Percentiles rank a stretch among this genome's conserved stretches.
These are phyloP conservation scores for Vitis cinerea DNA, from an alignment of 164 flowering plant species.

Conservation along the genomic window DNA sequence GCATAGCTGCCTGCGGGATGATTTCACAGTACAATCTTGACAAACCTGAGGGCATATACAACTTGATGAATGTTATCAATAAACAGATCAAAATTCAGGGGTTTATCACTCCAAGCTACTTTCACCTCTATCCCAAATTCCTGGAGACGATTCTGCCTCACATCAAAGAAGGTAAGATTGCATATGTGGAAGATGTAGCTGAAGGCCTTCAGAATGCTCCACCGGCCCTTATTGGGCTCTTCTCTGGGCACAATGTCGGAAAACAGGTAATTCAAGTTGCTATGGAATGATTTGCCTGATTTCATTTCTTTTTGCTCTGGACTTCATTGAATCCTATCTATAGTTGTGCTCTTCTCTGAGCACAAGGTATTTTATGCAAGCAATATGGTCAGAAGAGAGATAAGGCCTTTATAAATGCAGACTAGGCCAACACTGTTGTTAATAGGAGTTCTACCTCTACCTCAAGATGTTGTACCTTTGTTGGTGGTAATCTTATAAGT, in stretches of 20 bases:
- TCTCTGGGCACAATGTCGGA: slow-evolving; percentile 40
- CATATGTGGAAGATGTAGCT: slow-evolving; percentile 20
- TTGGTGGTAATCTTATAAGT: too few relatives aligned
- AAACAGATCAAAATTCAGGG: slow-evolving; percentile 38
- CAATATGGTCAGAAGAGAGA: too few relatives aligned
- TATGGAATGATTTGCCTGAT: too few relatives aligned
- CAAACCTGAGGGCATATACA: slow-evolving; percentile 27
- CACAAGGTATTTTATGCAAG: too few relatives aligned
- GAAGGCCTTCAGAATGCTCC: too few relatives aligned
- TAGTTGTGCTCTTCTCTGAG: too few relatives aligned
- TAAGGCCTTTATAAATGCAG: too few relatives aligned
- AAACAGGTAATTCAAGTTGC: slow-evolving; percentile 36
- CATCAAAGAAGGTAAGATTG: slow-evolving; percentile 33
- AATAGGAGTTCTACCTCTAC: too few relatives aligned
- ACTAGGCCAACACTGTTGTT: too few relatives aligned
- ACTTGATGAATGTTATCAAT: slow-evolving; percentile 21
- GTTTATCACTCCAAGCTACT: slow-evolving; percentile 27
- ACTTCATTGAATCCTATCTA: too few relatives aligned
- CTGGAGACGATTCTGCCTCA: slow-evolving; percentile 18
- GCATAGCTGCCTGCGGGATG: slow-evolving; percentile 48
- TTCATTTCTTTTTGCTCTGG: too few relatives aligned
- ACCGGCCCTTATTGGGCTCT: slow-evolving; percentile 19
- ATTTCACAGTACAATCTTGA: slow-evolving; percentile 30
- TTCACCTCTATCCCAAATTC: slow-evolving; percentile 29
- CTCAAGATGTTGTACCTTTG: too few relatives aligned